phyloP scores from a whole-genome alignment of 129 eudicot genomes.

The Lonicera japonica region DNA sequence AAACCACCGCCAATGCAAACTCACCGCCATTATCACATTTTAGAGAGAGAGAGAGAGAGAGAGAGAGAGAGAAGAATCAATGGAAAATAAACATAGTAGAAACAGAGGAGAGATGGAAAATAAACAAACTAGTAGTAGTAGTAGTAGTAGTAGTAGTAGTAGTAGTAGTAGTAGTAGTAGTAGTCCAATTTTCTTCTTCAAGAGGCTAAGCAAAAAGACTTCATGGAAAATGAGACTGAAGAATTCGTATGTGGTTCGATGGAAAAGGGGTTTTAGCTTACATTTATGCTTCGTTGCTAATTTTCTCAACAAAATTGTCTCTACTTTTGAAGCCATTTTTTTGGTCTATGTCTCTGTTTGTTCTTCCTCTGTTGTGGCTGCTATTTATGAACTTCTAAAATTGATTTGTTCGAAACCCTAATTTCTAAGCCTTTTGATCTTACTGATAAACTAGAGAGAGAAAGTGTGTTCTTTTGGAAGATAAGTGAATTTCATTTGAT shows the following conservation, averaged over 20 bases:
- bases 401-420: no score
- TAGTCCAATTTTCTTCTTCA: conserved; percentile 25
- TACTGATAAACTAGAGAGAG: no score
- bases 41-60: conserved; percentile 14
- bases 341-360: conserved; percentile 49
- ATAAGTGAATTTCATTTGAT: no score
- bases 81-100: background rate
- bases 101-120: background rate
- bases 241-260: conserved; percentile 23
- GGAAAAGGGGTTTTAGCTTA: conserved; percentile 28
- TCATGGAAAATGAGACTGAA: conserved; percentile 26
- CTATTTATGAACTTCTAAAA: conserved; percentile 19
- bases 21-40: no score
- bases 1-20: background rate
- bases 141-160: no score
- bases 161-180: no score
- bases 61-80: background rate
- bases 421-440: no score
- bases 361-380: conserved; percentile 75
- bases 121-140: no score
- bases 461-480: no score
- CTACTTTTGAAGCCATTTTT: conserved; percentile 40
- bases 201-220: conserved; percentile 28
- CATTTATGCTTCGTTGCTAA: conserved; percentile 43
- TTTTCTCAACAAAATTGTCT: conserved; percentile 49